Evolutionary conservation across 1,284 basidiomycete species (phyloP).

Genomic region (Sporisorium reilianum): DNA sequence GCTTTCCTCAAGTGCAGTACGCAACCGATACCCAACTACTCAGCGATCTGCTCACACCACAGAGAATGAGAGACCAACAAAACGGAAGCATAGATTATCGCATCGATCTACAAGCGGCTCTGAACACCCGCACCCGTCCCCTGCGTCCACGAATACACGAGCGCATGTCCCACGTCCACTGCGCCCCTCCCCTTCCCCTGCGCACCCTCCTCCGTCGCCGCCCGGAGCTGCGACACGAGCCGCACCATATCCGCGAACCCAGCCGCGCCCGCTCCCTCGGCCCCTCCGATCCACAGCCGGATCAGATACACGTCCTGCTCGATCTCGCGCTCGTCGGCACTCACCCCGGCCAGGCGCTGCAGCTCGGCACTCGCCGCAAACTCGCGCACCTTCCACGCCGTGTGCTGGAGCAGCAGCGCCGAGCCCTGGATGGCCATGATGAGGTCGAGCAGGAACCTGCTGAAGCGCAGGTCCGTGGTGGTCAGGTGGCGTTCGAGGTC

Average conservation of each 20-base stretch:
- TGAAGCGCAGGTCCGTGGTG: conserved; percentile 35
- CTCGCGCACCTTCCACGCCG: conserved; percentile 29
- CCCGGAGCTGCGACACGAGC: conserved; percentile 30
- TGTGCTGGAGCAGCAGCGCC: conserved; percentile 45
- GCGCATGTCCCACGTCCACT: conserved; percentile 27
- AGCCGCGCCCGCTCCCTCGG: conserved; percentile 12
- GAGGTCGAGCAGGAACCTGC: conserved; percentile 46
- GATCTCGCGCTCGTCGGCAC: conserved; percentile 8
- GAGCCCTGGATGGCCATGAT: conserved; percentile 42
- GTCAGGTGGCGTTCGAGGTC: conserved; percentile 30
- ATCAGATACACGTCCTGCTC: conserved; percentile 33
- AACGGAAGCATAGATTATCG: neutral
- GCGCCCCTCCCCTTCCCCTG: conserved; percentile 11
- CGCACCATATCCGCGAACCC: conserved; percentile 36
- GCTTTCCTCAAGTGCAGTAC: too few species aligned
- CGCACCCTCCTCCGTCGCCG: conserved; percentile 3
- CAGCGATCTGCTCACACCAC: neutral
- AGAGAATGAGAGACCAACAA: neutral
- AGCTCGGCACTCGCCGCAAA: conserved; percentile 11
- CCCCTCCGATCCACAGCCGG: conserved; percentile 36
- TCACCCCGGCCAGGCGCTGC: conserved; percentile 27
- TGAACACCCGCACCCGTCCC: neutral
- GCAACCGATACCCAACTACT: conserved; percentile 20
- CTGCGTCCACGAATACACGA: conserved; percentile 40
- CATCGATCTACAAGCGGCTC: conserved; percentile 23